Conservation (phyloP, 306 rosid genomes). For the Astragalus membranaceus region DNA sequence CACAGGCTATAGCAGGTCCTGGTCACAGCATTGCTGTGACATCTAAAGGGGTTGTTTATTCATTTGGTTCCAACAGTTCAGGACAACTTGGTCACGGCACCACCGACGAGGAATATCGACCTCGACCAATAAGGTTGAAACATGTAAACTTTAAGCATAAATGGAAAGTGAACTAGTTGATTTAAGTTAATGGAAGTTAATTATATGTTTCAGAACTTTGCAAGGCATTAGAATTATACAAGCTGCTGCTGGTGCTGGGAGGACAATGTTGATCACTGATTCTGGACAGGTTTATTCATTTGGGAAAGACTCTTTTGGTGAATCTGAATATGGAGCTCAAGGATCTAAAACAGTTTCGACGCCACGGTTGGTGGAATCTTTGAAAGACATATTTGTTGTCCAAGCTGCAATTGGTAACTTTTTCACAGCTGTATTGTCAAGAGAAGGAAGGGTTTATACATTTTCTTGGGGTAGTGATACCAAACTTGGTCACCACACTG, state of each 20-base stretch:
- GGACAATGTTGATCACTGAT: constrained; percentile 91
- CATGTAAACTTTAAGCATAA: constrained; percentile 25
- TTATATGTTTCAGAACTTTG: constrained; percentile 74
- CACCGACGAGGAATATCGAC: constrained; percentile 68
- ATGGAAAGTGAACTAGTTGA: constrained; percentile 34
- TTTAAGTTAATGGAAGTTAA: constrained; percentile 40
- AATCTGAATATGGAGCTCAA: constrained; percentile 64
- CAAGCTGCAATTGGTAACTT: constrained; percentile 95
- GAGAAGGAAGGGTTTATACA: constrained; percentile 90
- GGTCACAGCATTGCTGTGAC: constrained; percentile 96
- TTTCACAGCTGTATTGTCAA: constrained; percentile 86
- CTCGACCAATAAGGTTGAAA: constrained; percentile 75
- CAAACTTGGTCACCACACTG: constrained; percentile 85
- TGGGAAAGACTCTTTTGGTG: constrained; percentile 89
- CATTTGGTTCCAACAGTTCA: constrained; percentile 83
- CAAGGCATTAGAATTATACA: constrained; percentile 85
- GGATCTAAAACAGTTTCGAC: constrained; percentile 48
- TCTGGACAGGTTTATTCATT: constrained; percentile 74
- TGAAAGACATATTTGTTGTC: constrained; percentile 80
- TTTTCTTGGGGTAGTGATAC: constrained; percentile 85
- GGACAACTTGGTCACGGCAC: constrained; percentile 97
- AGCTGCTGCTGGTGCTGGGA: constrained; percentile 85
- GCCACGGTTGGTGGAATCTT: constrained; percentile 71
- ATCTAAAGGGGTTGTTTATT: constrained; percentile 66
- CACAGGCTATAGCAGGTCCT: constrained; percentile 92